A percentile compares a stretch with the other conserved stretches of the same genome.
phyloP scores from a whole-genome alignment of 345 rosid genomes.

The Ceriops zippeliana region DNA sequence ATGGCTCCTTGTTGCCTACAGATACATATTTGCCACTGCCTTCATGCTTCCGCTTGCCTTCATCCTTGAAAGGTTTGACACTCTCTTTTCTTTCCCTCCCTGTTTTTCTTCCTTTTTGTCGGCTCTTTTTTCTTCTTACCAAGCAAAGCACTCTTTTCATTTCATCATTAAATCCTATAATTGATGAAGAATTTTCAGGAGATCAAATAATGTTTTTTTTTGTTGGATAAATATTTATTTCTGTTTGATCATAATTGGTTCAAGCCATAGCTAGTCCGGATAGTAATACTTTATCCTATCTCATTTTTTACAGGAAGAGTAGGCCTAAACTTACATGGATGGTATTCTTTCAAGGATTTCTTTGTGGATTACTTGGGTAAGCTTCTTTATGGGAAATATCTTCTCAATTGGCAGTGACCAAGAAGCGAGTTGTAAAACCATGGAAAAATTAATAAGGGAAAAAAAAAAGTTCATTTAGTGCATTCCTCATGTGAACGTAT shows the following conservation, averaged over 20 bases:
- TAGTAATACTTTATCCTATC: too few relatives aligned
- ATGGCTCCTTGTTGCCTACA: constrained; percentile 1
- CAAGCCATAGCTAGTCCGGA: too few relatives aligned
- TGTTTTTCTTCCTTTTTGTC: too few relatives aligned
- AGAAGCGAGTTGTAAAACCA: too few relatives aligned
- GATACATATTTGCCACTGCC: constrained; percentile 2
- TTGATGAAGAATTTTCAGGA: too few relatives aligned
- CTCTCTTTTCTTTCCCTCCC: too few relatives aligned
- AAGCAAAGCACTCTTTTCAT: too few relatives aligned
- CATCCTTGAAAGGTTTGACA: background rate
- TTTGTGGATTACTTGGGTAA: constrained; percentile 22
- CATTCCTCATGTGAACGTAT: too few relatives aligned
- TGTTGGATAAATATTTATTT: background rate
- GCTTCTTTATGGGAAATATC: background rate
- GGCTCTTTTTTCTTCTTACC: too few relatives aligned
- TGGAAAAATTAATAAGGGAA: background rate
- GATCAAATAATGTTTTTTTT: too few relatives aligned
- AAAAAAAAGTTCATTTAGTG: too few relatives aligned
- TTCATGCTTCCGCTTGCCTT: constrained; percentile 5
- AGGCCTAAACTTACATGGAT: background rate
- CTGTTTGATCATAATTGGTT: background rate
- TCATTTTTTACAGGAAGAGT: background rate
- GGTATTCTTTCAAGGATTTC: constrained; percentile 10
- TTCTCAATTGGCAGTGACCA: background rate
- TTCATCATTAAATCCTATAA: too few relatives aligned